Evolutionary conservation across 208 protist species (phyloP), one percentile per base, ranked within the genome.

Genomic region (Hexamita inflata): DNA sequence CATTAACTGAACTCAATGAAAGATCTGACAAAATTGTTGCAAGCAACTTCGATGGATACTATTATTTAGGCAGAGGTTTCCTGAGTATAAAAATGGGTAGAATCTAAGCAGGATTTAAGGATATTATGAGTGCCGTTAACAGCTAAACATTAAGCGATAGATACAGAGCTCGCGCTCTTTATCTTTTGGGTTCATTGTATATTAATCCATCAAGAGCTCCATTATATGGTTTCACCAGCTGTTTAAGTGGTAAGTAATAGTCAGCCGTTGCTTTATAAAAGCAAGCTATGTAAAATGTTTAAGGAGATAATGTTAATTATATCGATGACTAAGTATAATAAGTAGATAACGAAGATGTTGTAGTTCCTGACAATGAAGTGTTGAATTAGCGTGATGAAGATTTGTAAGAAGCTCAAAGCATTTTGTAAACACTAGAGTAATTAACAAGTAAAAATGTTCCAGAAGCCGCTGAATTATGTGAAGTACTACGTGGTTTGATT

Each of bases 11-110:
- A n/a, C n/a, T n/a, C n/a, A n/a, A n/a, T n/a, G n/a, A n/a, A n/a
- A n/a, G n/a, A n/a, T n/a, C n/a, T 38, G 34, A 15, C 34, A 15
- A 66, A 30, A n/a, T 15, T 30, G 60, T 15, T 15, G 13, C 60
- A 15, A 38, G 60, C 15, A 38, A 24, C 13, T 45, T 70, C 9
- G 64, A 70, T 70, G 64, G 64, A 70, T 70, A 70, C 42, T 49
- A 15, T 11, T 70, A 32, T 34, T n/a, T 70, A 57, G 64, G 64
- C 15, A n/a, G 26, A 42, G 64, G 64, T 15, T 70, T 70, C 42
- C 11, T 70, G 15, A 24, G 15, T 2, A 24, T 70, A 11, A 70
- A 70, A 49, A 70, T 45, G 64, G 64, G 64, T 45, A 7, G 64
- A 35, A 38, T 70, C 15, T 24, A 49, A 15, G 2, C 11, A 29